These are phyloP conservation scores for Trichocomaceae sp. DNA, from an alignment of 2,329 filamentous ascomycete species.

Conservation along the genomic window DNA sequence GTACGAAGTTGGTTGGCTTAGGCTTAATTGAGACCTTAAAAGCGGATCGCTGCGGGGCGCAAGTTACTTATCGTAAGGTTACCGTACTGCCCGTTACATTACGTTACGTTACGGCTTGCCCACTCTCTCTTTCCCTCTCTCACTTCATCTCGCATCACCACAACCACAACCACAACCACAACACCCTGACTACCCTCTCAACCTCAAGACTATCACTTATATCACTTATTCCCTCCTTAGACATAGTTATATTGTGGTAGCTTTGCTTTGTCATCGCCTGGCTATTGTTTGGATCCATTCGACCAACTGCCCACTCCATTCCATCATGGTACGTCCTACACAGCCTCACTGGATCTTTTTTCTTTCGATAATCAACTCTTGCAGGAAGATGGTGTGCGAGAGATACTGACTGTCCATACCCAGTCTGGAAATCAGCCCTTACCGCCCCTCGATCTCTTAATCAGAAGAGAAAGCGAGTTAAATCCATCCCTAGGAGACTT, in stretches of 20 bases:
- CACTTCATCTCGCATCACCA: not conserved
- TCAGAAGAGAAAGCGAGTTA: no score
- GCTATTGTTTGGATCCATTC: not conserved
- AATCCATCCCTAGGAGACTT: no score
- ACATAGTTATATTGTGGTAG: no score
- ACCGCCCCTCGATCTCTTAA: constrained; percentile 36
- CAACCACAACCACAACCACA: not conserved
- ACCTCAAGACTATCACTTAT: no score
- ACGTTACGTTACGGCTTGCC: no score
- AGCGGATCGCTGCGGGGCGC: constrained; percentile 8
- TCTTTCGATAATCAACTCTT: not conserved
- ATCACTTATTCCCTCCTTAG: not conserved
- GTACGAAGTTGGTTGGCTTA: not conserved
- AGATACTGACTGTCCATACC: constrained; percentile 17
- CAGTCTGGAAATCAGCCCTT: constrained; percentile 41
- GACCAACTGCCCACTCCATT: not conserved
- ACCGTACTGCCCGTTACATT: not conserved
- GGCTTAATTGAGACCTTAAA: no score
- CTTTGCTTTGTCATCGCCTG: not conserved
- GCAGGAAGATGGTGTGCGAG: not conserved
- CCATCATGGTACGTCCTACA: constrained; percentile 1
- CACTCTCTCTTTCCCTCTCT: no score
- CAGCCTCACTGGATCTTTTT: not conserved
- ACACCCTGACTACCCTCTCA: not conserved
- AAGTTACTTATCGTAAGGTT: not conserved